A percentile compares a stretch with the other conserved stretches of the same genome.
Evolutionary conservation across 1,284 basidiomycete genomes (phyloP).

Genomic region (Marasmius fiardii): DNA sequence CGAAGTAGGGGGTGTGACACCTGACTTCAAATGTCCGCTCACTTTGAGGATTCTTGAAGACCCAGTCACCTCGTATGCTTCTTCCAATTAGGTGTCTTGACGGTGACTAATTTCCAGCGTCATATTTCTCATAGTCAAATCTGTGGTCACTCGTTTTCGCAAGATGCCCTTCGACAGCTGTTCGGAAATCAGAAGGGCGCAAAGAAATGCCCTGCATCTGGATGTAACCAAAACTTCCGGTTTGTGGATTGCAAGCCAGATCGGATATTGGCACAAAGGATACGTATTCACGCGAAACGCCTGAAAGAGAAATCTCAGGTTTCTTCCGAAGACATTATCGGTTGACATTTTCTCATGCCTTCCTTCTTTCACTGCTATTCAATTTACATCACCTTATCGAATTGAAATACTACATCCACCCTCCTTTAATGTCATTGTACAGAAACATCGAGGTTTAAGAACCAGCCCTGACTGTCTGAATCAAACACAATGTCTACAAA

Average conservation of each 20-base stretch:
- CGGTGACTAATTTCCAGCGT: conserved; percentile 4
- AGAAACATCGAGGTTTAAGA: too few relatives aligned
- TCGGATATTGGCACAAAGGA: conserved; percentile 56
- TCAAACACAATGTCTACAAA: neutral
- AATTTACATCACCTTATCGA: too few relatives aligned
- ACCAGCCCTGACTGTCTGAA: too few relatives aligned
- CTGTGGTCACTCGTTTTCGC: conserved; percentile 75
- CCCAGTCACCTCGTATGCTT: conserved; percentile 71
- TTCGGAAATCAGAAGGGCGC: conserved; percentile 34
- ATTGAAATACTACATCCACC: too few relatives aligned
- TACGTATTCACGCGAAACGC: conserved; percentile 51
- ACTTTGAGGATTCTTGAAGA: conserved; percentile 61
- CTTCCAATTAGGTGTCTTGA: conserved; percentile 1
- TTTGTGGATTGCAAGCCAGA: conserved; percentile 49
- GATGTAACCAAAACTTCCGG: conserved; percentile 58
- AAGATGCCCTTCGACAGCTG: conserved; percentile 54
- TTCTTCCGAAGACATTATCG: neutral
- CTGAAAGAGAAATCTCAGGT: conserved; percentile 31
- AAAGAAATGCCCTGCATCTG: conserved; percentile 64
- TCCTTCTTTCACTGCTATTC: too few relatives aligned
- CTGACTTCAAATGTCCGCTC: conserved; percentile 80
- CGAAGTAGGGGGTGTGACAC: conserved; percentile 78
- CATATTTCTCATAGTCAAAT: conserved; percentile 37
- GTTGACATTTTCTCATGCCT: neutral
- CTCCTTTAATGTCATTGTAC: too few relatives aligned